Conservation (phyloP, 176 grass and related monocot species). For the Puccinellia tenuiflora region DNA sequence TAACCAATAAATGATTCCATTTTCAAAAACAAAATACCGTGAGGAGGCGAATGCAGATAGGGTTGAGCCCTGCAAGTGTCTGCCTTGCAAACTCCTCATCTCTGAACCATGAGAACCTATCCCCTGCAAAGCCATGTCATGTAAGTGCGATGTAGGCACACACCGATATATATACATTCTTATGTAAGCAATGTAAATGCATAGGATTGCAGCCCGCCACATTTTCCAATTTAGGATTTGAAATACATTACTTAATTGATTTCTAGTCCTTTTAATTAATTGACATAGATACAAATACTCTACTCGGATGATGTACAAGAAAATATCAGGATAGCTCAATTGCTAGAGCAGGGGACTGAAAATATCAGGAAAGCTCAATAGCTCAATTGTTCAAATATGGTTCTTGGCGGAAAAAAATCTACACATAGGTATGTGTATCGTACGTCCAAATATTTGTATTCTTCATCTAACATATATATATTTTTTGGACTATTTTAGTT, state of each 20-base stretch:
- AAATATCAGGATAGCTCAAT: not conserved
- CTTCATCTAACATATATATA: not conserved
- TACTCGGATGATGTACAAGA: not conserved
- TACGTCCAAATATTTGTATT: not conserved
- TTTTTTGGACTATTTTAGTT: not conserved
- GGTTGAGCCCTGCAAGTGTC: slow-evolving; percentile 69
- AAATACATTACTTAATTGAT: not conserved
- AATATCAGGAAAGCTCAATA: not conserved
- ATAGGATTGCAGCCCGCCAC: too few relatives aligned
- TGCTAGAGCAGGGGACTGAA: not conserved
- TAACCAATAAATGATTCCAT: not conserved
- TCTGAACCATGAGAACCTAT: slow-evolving; percentile 68
- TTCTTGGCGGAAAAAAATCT: not conserved
- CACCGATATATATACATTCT: not conserved
- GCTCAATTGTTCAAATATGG: not conserved
- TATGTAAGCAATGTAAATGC: not conserved
- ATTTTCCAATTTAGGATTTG: not conserved
- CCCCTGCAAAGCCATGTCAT: slow-evolving; percentile 35
- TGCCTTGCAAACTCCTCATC: slow-evolving; percentile 77
- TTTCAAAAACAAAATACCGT: slow-evolving; percentile 22
- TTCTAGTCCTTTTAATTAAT: not conserved
- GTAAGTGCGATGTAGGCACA: not conserved
- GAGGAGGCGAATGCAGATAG: slow-evolving; percentile 48
- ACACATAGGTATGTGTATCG: not conserved
- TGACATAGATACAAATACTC: not conserved